Conservation (phyloP, 352 stramenopile species). For the Pythium biforme region DNA sequence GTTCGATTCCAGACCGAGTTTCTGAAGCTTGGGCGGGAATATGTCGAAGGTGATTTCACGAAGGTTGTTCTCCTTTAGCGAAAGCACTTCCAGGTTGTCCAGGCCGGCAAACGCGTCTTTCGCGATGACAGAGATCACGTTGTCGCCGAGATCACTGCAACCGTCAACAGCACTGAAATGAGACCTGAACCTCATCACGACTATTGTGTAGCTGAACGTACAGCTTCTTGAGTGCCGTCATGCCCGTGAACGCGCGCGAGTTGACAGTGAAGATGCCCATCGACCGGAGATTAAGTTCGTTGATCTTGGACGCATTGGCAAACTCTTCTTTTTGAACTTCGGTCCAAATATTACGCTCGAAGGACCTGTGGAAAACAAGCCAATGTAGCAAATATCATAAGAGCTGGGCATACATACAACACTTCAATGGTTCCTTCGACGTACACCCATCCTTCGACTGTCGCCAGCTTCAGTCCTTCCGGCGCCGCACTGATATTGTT, state of each 20-base stretch:
- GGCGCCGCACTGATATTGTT: conserved; percentile 45
- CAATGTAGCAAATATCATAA: no score
- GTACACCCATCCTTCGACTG: conserved; percentile 59
- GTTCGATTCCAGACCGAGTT: conserved; percentile 53
- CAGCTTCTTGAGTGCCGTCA: conserved; percentile 49
- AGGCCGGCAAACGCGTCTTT: conserved; percentile 47
- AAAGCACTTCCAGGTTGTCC: conserved; percentile 39
- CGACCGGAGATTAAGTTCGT: conserved; percentile 48
- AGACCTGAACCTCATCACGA: no score
- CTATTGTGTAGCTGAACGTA: conserved; percentile 22
- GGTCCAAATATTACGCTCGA: conserved; percentile 60
- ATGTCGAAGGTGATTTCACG: conserved; percentile 39
- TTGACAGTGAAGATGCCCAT: conserved; percentile 67
- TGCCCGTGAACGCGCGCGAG: conserved; percentile 49
- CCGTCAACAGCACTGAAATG: no score
- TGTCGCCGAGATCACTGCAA: conserved; percentile 60
- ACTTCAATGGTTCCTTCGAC: conserved; percentile 1
- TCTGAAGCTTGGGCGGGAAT: conserved; percentile 41
- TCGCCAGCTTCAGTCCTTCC: conserved; percentile 34
- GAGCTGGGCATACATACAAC: neutral
- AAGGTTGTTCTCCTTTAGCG: conserved; percentile 49
- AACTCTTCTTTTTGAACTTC: conserved; percentile 49
- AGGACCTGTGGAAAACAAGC: conserved; percentile 49
- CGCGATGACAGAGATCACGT: conserved; percentile 65
- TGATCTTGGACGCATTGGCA: conserved; percentile 40